A percentile compares a stretch with the other conserved stretches of the same genome.
Evolutionary conservation across 805 yeast species (phyloP).

Genomic region (Kuraishia ogatae): DNA sequence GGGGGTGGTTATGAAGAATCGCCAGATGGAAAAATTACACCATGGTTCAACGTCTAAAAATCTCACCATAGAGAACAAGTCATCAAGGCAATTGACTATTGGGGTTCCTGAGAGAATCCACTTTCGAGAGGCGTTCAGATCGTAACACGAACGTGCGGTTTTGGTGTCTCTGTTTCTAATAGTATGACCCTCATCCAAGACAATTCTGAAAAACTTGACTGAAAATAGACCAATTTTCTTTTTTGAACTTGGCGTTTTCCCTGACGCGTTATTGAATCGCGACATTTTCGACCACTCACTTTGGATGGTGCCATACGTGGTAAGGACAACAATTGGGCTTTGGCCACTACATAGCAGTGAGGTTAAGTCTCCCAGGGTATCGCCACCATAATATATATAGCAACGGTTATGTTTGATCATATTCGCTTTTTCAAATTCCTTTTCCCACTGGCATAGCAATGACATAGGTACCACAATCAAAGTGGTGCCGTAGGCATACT

Average conservation of each 20-base stretch:
- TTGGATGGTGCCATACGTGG: constrained; percentile 83
- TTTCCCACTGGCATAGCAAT: constrained; percentile 83
- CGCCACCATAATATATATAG: constrained; percentile 71
- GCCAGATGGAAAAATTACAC: constrained; percentile 82
- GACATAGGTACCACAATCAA: constrained; percentile 87
- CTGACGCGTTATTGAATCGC: constrained; percentile 14
- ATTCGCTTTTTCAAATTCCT: constrained; percentile 60
- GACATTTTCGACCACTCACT: constrained; percentile 56
- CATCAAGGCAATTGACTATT: constrained; percentile 81
- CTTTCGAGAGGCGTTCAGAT: constrained; percentile 51
- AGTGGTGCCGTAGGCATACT: constrained; percentile 65
- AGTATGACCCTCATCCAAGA: constrained; percentile 83
- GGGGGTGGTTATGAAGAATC: constrained; percentile 73
- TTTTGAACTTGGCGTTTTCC: constrained; percentile 8
- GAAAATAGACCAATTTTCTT: constrained; percentile 51
- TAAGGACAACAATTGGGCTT: constrained; percentile 64
- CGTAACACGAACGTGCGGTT: constrained; percentile 71
- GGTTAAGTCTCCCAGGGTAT: constrained; percentile 40
- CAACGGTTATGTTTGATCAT: constrained; percentile 32
- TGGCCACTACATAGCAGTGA: constrained; percentile 31
- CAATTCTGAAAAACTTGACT: constrained; percentile 61
- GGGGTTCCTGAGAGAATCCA: constrained; percentile 96
- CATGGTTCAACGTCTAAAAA: constrained; percentile 83
- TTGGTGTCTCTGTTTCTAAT: constrained; percentile 74
- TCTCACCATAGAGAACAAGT: constrained; percentile 67